Base-by-base conservation (phyloP, 176 grass and related monocot genomes). In the Oryza punctata region DNA sequence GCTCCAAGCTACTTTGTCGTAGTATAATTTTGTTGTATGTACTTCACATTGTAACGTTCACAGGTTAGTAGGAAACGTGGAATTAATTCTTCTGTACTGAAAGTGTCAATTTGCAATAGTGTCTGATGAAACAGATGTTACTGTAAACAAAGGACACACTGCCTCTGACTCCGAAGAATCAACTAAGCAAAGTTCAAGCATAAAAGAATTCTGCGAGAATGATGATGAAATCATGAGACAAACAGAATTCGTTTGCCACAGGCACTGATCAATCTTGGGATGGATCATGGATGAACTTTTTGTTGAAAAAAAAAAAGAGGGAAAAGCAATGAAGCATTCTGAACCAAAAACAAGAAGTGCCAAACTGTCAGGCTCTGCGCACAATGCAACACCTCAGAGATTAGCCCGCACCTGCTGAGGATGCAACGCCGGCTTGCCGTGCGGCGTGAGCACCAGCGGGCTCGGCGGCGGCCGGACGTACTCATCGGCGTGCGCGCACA, bases 371-470 rank as follows among this genome's bases (percentile, higher is more conserved):
- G 35, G 7, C 6, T 37, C 35, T 37, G 35, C 35, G 1, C 35
- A 37, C 37, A 41, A 24, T 57, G 40, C 37, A 41, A 24, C 2
- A 70, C n/a, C 37, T n/a, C 15, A 1, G 21, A 23, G 4, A 37
- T 23, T 1, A 7, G 11, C 43, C 2, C 14, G 15, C 11, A 90
- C 92, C 86, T 94, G 92, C 38, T 94, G 92, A 12, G 86, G 92
- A 77, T 82, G 82, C 2, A 80, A 91, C 25, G 72, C 21, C 7
- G 92, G 40, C 54, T 82, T 59, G 33, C 13, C 32, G 70, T 86
- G 76, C 52, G 24, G 2, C 8, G 40, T 81, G 3, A 16, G 29
- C 23, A 87, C 63, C 11, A 85, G 40, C 14, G 40, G 70, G 24
- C 83, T 50, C 23, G 83, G 76, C 1, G 72, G 80, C 64, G 89